Base-by-base conservation (phyloP, 2,329 filamentous ascomycete species). In the Cadophora luteo-olivacea region DNA sequence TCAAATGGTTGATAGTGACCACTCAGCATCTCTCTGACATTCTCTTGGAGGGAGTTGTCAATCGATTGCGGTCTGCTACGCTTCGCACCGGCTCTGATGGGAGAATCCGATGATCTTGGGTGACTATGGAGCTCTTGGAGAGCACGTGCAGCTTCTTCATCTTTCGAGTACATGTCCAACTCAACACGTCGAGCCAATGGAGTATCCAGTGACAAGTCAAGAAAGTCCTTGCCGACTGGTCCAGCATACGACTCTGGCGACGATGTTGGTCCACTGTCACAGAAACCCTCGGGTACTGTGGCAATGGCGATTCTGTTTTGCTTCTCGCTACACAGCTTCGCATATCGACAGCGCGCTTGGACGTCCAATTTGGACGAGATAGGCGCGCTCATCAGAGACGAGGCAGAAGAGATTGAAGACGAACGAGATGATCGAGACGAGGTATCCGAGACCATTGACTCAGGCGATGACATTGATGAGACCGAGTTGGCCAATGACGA, bases 401-500 rank as follows among this genome's bases (percentile, higher is more conserved):
- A 89, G 75, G 86, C 83, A 76, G 87, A 89, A 67, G 87, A 89
- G 79, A 89, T 87, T 22, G 87, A 90, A 77, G 88, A 89, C 64
- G 87, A 89, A 77, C 87, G 86, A 72, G 88, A 90, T 71, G 87
- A 84, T 70, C 84, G 84, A 49, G 75, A 75, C 51, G 76, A 77
- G 68, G 85, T 89, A 67, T 90, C 88, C 68, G 88, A 90, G 57
- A 90, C 80, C 87, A 90, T 90, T 66, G 88, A 90, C 76, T 90
- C 88, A 70, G 88, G 88, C 33, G 88, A 90, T 68, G 88, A 90
- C 41, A 85, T 84, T 36, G 86, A 86, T 32, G 88, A 90, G 73
- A 88, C 81, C 22, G 88, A 88, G 75, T 85, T 88, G 77, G 87
- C 87, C 69, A 90, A 84, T 19, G 88, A 90, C 16, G 87, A 89